Base-by-base conservation (phyloP, 2,329 filamentous ascomycete genomes). In the Trematosphaeria pertusa region DNA sequence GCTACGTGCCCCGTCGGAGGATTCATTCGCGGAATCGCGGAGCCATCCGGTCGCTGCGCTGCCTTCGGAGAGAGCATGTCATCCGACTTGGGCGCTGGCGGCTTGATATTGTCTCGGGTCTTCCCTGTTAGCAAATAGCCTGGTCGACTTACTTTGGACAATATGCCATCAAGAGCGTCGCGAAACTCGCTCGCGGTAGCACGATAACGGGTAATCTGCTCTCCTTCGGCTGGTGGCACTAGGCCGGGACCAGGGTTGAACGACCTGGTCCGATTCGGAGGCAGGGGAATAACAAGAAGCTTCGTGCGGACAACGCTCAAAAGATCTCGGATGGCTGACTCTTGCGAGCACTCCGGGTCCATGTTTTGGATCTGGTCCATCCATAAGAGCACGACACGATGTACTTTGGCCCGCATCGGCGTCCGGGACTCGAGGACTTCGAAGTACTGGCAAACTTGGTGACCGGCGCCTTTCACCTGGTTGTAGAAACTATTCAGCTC, bases 131-230 rank as follows among this genome's bases (percentile, higher is more conserved):
- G 36, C 9, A 52, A 8, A 15, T 55, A 55, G 1, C n/a, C 9
- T 4, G 39, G 11, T 6, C 26, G 5, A 10, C 31, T 9, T 14
- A 3, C 15, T 7, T 52, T 48, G 4, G 9, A 15, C n/a, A 40
- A 14, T 26, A 58, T 56, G 0, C 17, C 17, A 11, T 58, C 47
- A 19, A 58, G 34, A 3, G 38, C 34, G 5, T 53, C 34, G 4
- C 52, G 49, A 40, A 56, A 46, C 20, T 53, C 30, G 15, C 21
- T 28, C 5, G 55, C 54, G 1, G 54, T 57, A 3, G 48, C 48
- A 11, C 54, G 51, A 45, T 57, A 55, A 4, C 17, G 22, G 10
- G 51, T 44, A 1, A 26, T 21, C 2, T 20, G 7, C 11, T 46
- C 28, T 14, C 31, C 50, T 1, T 42, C 9, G n/a, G 37, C 41